Evolutionary conservation across 805 yeast species (phyloP).

Genomic region (Candida chilensis): DNA sequence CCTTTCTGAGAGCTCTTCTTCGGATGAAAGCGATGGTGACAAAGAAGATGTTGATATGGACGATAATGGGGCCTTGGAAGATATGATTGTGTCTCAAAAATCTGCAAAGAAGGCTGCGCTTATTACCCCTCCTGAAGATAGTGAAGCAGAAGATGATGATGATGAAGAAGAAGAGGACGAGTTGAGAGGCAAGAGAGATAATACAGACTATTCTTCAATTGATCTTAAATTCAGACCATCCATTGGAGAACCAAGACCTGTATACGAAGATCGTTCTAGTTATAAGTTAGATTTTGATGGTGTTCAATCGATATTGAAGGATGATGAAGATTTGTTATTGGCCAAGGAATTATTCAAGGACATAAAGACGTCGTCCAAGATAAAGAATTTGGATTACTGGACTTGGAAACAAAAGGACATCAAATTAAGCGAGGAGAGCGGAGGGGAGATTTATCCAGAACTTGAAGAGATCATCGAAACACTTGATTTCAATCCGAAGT

Average conservation of each 20-base stretch:
- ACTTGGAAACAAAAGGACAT: conserved; percentile 49
- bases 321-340: conserved; percentile 62
- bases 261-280: conserved; percentile 34
- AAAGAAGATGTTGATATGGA: conserved; percentile 4
- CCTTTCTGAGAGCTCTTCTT: conserved; percentile 13
- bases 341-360: conserved; percentile 34
- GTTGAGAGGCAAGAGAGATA: conserved; percentile 14
- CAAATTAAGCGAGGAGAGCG: conserved; percentile 14
- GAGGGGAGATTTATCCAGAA: conserved; percentile 6
- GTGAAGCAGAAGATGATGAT: conserved; percentile 9
- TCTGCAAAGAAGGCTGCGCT: no score
- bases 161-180: conserved; percentile 7
- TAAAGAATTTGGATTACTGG: conserved; percentile 45
- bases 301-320: conserved; percentile 50
- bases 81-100: no score
- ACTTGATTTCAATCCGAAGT: conserved; percentile 8
- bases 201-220: conserved; percentile 15
- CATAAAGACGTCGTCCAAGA: conserved; percentile 6
- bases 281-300: conserved; percentile 30
- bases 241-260: conserved; percentile 42
- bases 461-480: conserved; percentile 16
- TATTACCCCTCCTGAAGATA: no score
- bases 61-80: conserved; percentile 4
- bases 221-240: conserved; percentile 41
- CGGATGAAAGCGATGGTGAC: conserved; percentile 10